Base-by-base conservation (phyloP, 83 land plant genomes). In the Larix sibirica region DNA sequence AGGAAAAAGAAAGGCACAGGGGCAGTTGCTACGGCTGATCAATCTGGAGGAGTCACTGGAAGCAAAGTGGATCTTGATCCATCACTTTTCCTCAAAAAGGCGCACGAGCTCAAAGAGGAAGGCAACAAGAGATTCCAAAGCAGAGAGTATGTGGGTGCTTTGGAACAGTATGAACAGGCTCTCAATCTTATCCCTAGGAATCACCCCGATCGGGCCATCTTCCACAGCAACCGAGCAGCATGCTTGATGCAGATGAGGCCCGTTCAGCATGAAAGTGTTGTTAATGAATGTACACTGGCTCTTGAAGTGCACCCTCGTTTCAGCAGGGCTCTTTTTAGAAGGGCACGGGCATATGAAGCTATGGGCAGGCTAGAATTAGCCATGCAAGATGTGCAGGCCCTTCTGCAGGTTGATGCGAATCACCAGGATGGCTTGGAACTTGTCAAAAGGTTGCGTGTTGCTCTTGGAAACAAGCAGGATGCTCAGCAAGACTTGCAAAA, bases 181-280 rank as follows among this genome's bases (percentile, higher is more conserved):
- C 89, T 94, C 50, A 81, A 82, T 40, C 93, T 94, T 65, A 87
- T 80, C 65, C 93, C 94, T 12, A 88, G 83, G 64, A 80, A 81
- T 77, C 96, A 94, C 81, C 90, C 93, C 0, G 96, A 94, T 76
- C 82, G 96, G 6, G 95, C 96, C 23, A 88, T 92, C 66, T 90
- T 92, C 85, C 95, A 94, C 82, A 90, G 93, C 88, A 94, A 94
- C 69, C 87, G 90, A 40, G 96, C 96, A 17, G 96, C 96, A 79
- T 94, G 96, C 86, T 81, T 94, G 79, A 87, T 94, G 95, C 96
- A 90, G 84, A 92, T 92, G 93, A 90, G 88, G 79, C 96, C 96
- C 2, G 86, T 92, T 6, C 86, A 89, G 21, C 88, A 90, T 83
- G 93, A 94, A 4, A 81, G 87, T 47, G 96, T 90, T 10, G 85